Evolutionary conservation across 1,284 basidiomycete genomes (phyloP), one percentile per base, ranked within the genome.

Genomic region (Tilletia indica): DNA sequence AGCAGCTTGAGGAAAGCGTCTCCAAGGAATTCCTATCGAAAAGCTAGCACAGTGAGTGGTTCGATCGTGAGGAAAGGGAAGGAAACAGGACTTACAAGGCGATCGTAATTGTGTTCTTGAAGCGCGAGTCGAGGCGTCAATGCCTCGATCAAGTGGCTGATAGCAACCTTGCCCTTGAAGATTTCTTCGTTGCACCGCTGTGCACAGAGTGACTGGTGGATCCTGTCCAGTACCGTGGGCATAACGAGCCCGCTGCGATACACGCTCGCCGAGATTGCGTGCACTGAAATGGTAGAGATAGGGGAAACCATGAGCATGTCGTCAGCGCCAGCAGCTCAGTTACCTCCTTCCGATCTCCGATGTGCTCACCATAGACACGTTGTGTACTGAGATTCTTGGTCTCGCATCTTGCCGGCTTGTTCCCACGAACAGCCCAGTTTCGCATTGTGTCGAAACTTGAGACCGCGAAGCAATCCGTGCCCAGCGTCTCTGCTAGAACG

Each of bases 1-100:
- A 77, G 58, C 8, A 79, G 51, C 58, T 80, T 80, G 11, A 80
- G 36, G 31, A 76, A 73, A 3, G 76, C 73, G 71, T 80, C 79
- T 0, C 79, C 79, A 5, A 78, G 39, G 36, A 79, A 80, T 67
- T 79, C 78, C 25, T 48, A n/a, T 42, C 14, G 6, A 12, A 19
- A 19, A 48, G 47, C 47, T 19, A 19, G n/a, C n/a, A n/a, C n/a
- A n/a, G n/a, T n/a, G n/a, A n/a, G n/a, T n/a, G n/a, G n/a, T n/a
- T n/a, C n/a, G n/a, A n/a, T n/a, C n/a, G n/a, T n/a, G n/a, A n/a
- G n/a, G n/a, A n/a, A n/a, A n/a, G n/a, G n/a, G n/a, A n/a, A n/a
- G n/a, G 49, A 16, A 54, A 16, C 31, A 38, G 16, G 21, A 64
- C 61, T 64, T 16, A 64, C 61, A 3, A 78, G 61, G 25, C 73